A percentile compares a stretch with the other conserved stretches of the same genome.
Evolutionary conservation across 2,329 filamentous ascomycete genomes (phyloP).

Genomic region (Diaporthe nobilis): DNA sequence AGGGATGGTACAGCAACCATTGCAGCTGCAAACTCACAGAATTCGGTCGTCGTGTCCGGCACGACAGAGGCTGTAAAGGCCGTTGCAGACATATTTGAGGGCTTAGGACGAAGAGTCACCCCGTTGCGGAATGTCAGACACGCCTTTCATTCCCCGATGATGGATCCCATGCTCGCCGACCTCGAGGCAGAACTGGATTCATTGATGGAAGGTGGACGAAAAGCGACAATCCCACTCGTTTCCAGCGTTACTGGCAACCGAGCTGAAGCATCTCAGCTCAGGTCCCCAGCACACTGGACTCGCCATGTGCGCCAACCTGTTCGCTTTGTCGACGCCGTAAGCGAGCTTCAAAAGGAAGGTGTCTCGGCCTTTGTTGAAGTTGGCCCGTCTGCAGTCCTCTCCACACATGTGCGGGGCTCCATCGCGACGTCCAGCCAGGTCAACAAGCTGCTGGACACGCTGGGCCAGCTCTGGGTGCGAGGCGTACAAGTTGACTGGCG

Average conservation of each 20-base stretch:
- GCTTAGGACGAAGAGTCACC: background rate
- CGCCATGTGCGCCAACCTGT: slow-evolving; percentile 24
- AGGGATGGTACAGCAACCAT: background rate
- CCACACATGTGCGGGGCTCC: background rate
- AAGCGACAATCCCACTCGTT: background rate
- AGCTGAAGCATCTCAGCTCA: background rate
- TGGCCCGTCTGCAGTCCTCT: slow-evolving; percentile 19
- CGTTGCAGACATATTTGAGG: background rate
- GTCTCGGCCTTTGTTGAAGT: slow-evolving; percentile 12
- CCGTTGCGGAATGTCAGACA: background rate
- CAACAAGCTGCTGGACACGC: slow-evolving; percentile 3
- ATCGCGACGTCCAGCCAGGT: background rate
- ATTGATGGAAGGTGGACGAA: too few relatives aligned
- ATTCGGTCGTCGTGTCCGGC: slow-evolving; percentile 27
- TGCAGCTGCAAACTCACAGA: slow-evolving; percentile 20
- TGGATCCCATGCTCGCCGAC: slow-evolving; percentile 6
- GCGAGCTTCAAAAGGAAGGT: background rate
- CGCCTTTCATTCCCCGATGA: slow-evolving; percentile 31
- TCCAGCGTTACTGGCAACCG: slow-evolving; percentile 22
- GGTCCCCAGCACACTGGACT: background rate
- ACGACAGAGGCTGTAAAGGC: background rate
- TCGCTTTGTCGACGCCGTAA: slow-evolving; percentile 16
- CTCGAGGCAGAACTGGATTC: background rate
- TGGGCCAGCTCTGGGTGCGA: slow-evolving; percentile 18
- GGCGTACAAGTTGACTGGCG: slow-evolving; percentile 20